Evolutionary conservation across 2,329 filamentous ascomycete species (phyloP).

Genomic region (Stemphylium vesicarium): DNA sequence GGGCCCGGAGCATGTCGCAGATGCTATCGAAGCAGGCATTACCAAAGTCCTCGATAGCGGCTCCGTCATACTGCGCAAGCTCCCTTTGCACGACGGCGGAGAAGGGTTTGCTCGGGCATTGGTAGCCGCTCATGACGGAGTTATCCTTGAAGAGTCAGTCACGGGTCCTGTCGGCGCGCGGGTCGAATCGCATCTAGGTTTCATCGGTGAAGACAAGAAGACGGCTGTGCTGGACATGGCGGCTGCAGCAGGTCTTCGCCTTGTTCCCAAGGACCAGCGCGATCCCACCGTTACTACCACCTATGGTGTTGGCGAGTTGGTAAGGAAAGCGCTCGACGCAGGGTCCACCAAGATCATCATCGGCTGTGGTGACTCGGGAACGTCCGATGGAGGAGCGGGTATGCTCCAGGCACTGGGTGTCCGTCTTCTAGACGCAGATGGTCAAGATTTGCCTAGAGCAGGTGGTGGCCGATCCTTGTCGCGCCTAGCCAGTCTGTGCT

Average conservation of each 20-base stretch:
- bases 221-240: constrained; percentile 62
- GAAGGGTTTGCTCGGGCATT: constrained; percentile 60
- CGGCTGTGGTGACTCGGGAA: constrained; percentile 62
- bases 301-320: constrained; percentile 59
- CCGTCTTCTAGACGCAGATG: constrained; percentile 50
- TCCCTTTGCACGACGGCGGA: constrained; percentile 61
- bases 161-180: constrained; percentile 54
- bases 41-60: constrained; percentile 50
- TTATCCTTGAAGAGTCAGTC: constrained; percentile 48
- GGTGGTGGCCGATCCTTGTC: constrained; percentile 52
- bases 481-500: constrained; percentile 50
- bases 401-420: constrained; percentile 62
- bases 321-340: constrained; percentile 55
- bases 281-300: constrained; percentile 59
- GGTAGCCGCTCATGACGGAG: constrained; percentile 53
- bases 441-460: constrained; percentile 48
- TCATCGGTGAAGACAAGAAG: constrained; percentile 45
- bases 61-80: constrained; percentile 54
- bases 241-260: constrained; percentile 58
- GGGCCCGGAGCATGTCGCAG: constrained; percentile 56
- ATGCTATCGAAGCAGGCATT: constrained; percentile 59
- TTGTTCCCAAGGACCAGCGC: constrained; percentile 54
- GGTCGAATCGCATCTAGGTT: constrained; percentile 56
- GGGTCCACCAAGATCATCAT: constrained; percentile 57
- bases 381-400: constrained; percentile 60